These are phyloP conservation scores for Pilobolus umbonatus DNA, from an alignment of 192 early-diverging fungal genomes.

Conservation along the genomic window DNA sequence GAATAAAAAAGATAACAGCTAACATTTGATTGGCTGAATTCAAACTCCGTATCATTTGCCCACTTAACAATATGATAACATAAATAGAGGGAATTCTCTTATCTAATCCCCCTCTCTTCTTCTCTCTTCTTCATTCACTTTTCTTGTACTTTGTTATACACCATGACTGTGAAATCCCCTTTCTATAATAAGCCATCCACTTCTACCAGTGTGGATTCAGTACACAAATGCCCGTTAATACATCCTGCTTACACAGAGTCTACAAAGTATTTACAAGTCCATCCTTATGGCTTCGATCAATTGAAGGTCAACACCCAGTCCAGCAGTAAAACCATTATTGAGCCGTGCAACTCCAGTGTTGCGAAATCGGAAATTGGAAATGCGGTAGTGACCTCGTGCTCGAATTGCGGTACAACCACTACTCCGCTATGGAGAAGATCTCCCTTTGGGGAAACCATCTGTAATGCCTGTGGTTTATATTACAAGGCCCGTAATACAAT, in stretches of 20 bases:
- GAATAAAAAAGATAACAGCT: constrained; percentile 5
- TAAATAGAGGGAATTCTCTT: neutral
- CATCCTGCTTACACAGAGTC: constrained; percentile 7
- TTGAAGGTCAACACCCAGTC: constrained; percentile 16
- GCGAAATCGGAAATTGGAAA: constrained; percentile 38
- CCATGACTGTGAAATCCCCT: constrained; percentile 30
- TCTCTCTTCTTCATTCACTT: neutral
- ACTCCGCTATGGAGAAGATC: constrained; percentile 79
- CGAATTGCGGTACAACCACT: constrained; percentile 66
- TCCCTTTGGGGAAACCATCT: constrained; percentile 62
- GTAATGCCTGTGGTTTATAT: constrained; percentile 83
- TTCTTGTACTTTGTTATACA: neutral
- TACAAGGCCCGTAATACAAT: constrained; percentile 51
- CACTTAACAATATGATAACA: constrained; percentile 4
- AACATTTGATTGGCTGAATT: constrained; percentile 1
- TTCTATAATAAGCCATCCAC: constrained; percentile 37
- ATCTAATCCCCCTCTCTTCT: neutral
- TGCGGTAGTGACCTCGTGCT: constrained; percentile 39
- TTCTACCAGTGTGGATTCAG: constrained; percentile 34
- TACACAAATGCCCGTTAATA: constrained; percentile 33
- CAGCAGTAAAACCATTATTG: constrained; percentile 20
- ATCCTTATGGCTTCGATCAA: constrained; percentile 30
- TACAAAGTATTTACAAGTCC: constrained; percentile 16
- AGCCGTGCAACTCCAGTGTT: constrained; percentile 39
- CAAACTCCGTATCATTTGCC: constrained; percentile 2